Evolutionary conservation across 2,329 filamentous ascomycete genomes (phyloP).

Genomic region (Helminthosporium solani): DNA sequence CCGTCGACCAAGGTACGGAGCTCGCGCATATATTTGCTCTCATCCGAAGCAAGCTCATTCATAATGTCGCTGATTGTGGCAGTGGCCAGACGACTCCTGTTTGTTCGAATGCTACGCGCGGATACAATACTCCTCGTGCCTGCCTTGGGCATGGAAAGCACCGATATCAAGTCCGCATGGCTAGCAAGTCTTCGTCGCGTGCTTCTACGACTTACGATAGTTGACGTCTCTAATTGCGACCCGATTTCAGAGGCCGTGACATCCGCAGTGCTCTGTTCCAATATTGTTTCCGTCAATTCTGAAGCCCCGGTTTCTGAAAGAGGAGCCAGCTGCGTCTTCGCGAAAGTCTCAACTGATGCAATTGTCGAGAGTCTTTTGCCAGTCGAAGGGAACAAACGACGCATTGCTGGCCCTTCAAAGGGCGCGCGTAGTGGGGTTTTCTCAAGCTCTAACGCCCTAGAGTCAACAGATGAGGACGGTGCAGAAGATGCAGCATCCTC

Average conservation of each 20-base stretch:
- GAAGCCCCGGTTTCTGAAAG: constrained; percentile 28
- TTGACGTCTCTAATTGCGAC: constrained; percentile 35
- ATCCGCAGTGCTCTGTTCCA: constrained; percentile 21
- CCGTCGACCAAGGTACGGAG: constrained; percentile 91
- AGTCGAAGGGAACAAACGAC: constrained; percentile 53
- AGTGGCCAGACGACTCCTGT: constrained; percentile 64
- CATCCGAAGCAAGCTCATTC: constrained; percentile 77
- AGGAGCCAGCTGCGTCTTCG: constrained; percentile 30
- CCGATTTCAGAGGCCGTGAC: constrained; percentile 30
- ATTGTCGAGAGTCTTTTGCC: constrained; percentile 61
- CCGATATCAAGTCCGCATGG: constrained; percentile 91
- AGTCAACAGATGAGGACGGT: constrained; percentile 40
- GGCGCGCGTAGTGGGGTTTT: constrained; percentile 33
- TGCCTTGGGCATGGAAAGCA: constrained; percentile 70
- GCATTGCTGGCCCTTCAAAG: constrained; percentile 42
- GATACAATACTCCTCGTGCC: constrained; percentile 71
- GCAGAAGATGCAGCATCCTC: constrained; percentile 32
- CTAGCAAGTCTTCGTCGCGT: constrained; percentile 70
- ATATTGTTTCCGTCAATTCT: constrained; percentile 22
- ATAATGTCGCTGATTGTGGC: constrained; percentile 75
- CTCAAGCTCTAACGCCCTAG: constrained; percentile 33
- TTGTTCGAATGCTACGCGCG: constrained; percentile 74
- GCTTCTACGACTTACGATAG: constrained; percentile 48
- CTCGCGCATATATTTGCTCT: constrained; percentile 84
- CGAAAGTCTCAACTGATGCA: constrained; percentile 57